A percentile compares a stretch with the other conserved stretches of the same genome.
These are phyloP conservation scores for Millerozyma acaciae DNA, from an alignment of 805 yeast genomes.

Conservation along the genomic window DNA sequence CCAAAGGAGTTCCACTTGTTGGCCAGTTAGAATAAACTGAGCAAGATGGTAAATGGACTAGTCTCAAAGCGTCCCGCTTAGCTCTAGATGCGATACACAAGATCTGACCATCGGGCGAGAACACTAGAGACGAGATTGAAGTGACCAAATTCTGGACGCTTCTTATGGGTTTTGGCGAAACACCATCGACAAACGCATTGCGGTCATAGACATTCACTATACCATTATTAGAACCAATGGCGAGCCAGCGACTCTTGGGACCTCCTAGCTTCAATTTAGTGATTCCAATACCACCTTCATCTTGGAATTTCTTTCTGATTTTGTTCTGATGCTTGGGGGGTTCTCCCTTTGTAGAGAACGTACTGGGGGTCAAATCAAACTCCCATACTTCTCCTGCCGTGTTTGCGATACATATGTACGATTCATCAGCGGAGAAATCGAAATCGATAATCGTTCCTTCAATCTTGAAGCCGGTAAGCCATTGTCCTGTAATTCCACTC, in stretches of 20 bases:
- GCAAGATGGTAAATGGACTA: constrained; percentile 85
- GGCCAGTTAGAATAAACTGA: constrained; percentile 95
- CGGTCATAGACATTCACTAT: constrained; percentile 84
- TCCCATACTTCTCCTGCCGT: constrained; percentile 88
- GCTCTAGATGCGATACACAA: constrained; percentile 82
- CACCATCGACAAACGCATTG: constrained; percentile 16
- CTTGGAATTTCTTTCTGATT: constrained; percentile 71
- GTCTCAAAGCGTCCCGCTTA: constrained; percentile 76
- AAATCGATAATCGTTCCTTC: constrained; percentile 86
- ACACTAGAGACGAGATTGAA: constrained; percentile 65
- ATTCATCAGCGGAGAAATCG: constrained; percentile 53
- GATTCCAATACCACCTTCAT: constrained; percentile 79
- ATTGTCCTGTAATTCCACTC: constrained; percentile 76
- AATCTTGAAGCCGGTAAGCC: constrained; percentile 80
- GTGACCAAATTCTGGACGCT: constrained; percentile 79
- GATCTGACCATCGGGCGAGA: constrained; percentile 86
- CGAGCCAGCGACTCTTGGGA: constrained; percentile 68
- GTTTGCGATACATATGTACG: constrained; percentile 54
- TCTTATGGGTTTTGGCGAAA: constrained; percentile 49
- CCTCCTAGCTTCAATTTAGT: constrained; percentile 77
- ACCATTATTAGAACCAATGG: constrained; percentile 86
- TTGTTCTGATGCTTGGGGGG: constrained; percentile 25
- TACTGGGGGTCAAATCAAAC: constrained; percentile 37
- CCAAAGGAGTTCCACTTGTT: constrained; percentile 92
- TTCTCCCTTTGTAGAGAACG: constrained; percentile 20